Percentiles rank a stretch among this genome's conserved stretches.
phyloP scores from a whole-genome alignment of 805 yeast species.

The Vanderwaltozyma tropicalis region DNA sequence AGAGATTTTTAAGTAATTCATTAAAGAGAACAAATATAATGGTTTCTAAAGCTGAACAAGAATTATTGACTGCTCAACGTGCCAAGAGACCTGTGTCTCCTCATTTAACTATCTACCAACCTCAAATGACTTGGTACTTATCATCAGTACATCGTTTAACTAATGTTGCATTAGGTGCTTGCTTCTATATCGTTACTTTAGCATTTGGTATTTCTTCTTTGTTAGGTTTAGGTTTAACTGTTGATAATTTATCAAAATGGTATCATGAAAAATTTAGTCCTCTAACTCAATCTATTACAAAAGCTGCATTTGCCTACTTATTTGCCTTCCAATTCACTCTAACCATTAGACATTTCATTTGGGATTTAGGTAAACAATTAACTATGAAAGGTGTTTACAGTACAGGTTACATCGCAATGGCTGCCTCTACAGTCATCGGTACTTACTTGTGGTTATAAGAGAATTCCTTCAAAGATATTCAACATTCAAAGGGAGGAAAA shows the following conservation, averaged over 20 bases:
- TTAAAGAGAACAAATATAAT: constrained; percentile 15
- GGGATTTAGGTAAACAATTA: constrained; percentile 84
- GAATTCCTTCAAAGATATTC: background rate
- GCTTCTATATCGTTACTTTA: constrained; percentile 67
- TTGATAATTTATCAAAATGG: constrained; percentile 27
- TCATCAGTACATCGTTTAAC: constrained; percentile 80
- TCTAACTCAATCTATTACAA: constrained; percentile 48
- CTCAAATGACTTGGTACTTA: constrained; percentile 76
- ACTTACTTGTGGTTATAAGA: constrained; percentile 39
- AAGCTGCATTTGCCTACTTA: constrained; percentile 67
- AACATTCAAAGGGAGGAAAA: no score
- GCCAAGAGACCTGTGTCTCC: constrained; percentile 84
- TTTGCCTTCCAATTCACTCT: constrained; percentile 79
- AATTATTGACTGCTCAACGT: constrained; percentile 70
- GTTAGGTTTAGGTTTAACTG: constrained; percentile 39
- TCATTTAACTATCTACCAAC: constrained; percentile 80
- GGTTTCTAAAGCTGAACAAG: constrained; percentile 53
- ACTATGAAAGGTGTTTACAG: constrained; percentile 80
- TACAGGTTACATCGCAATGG: constrained; percentile 82
- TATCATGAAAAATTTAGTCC: constrained; percentile 54
- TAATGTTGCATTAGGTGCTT: constrained; percentile 73
- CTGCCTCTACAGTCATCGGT: constrained; percentile 46
- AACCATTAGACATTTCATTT: constrained; percentile 85
- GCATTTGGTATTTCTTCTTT: constrained; percentile 63
- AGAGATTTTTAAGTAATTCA: constrained; percentile 1